Evolutionary conservation across 805 yeast species (phyloP).

Genomic region (Danielia oregonensis): DNA sequence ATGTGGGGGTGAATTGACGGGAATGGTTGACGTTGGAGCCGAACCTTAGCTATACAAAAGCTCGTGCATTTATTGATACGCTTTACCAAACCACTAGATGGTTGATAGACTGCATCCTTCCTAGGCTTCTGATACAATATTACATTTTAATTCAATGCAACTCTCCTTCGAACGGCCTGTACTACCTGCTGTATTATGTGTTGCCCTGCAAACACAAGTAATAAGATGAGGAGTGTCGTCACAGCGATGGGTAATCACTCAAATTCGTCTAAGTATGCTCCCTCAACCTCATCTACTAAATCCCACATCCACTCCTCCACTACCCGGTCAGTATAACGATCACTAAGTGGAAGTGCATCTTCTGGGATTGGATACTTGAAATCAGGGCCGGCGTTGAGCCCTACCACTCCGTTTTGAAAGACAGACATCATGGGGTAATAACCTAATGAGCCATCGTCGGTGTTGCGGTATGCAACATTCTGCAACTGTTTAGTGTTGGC

Average conservation of each 20-base stretch:
- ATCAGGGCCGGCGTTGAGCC: slow-evolving; percentile 65
- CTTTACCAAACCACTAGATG: too few species aligned
- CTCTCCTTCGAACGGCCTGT: too few species aligned
- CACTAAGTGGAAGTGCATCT: slow-evolving; percentile 48
- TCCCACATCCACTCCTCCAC: slow-evolving; percentile 85
- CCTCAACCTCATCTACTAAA: slow-evolving; percentile 78
- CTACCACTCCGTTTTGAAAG: slow-evolving; percentile 73
- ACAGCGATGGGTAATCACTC: slow-evolving; percentile 18
- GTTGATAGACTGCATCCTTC: too few species aligned
- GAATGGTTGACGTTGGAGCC: slow-evolving; percentile 1
- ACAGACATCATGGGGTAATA: slow-evolving; percentile 89
- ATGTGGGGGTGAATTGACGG: slow-evolving; percentile 3
- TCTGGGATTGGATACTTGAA: slow-evolving; percentile 39
- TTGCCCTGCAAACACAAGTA: too few species aligned
- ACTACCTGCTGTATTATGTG: too few species aligned
- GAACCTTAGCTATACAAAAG: not conserved
- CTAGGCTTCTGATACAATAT: too few species aligned
- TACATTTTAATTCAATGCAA: too few species aligned
- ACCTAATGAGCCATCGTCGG: slow-evolving; percentile 84
- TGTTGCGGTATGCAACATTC: slow-evolving; percentile 34
- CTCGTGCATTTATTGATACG: not conserved
- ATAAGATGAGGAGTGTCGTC: not conserved
- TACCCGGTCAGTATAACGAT: slow-evolving; percentile 62
- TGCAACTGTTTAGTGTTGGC: slow-evolving; percentile 30
- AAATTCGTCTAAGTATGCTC: slow-evolving; percentile 47